Evolutionary conservation across 805 yeast genomes (phyloP).

Genomic region (Candida khao-thaluensis): DNA sequence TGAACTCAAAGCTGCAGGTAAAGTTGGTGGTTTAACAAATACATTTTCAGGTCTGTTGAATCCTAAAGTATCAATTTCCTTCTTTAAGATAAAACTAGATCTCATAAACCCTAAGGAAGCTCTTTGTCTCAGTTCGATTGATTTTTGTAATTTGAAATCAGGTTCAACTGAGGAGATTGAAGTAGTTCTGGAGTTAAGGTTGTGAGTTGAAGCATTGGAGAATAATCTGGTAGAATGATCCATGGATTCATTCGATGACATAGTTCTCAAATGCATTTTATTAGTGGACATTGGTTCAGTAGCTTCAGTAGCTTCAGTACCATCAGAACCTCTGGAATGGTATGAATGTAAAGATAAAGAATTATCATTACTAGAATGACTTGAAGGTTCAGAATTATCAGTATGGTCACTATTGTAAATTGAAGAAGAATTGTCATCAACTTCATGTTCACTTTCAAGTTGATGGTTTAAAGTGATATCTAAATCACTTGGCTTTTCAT

Average conservation of each 20-base stretch:
- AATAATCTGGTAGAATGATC: conserved; percentile 13
- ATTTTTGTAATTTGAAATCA: conserved; percentile 16
- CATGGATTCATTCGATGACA: conserved; percentile 13
- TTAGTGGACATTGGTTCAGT: conserved; percentile 18
- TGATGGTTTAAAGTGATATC: conserved; percentile 35
- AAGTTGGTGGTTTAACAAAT: conserved; percentile 19
- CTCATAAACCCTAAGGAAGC: conserved; percentile 47
- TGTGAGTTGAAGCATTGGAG: conserved; percentile 9
- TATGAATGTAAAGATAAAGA: conserved; percentile 39
- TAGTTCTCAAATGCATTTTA: conserved; percentile 13
- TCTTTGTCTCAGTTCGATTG: conserved; percentile 22
- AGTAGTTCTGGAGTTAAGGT: conserved; percentile 14
- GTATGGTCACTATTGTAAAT: conserved; percentile 32
- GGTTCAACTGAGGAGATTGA: conserved; percentile 17
- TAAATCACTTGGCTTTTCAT: conserved; percentile 16
- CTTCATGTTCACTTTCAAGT: conserved; percentile 27
- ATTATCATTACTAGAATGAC: conserved; percentile 18
- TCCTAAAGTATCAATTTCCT: conserved; percentile 37
- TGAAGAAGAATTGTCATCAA: conserved; percentile 28
- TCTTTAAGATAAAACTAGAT: conserved; percentile 41
- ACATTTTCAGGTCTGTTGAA: conserved; percentile 33
- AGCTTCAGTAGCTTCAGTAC: conserved; percentile 15
- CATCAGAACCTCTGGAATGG: conserved; percentile 20
- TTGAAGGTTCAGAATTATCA: conserved; percentile 17
- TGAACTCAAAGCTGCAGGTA: conserved; percentile 14